Conservation (phyloP, 2,329 filamentous ascomycete species). For the Aureobasidium sp. region DNA sequence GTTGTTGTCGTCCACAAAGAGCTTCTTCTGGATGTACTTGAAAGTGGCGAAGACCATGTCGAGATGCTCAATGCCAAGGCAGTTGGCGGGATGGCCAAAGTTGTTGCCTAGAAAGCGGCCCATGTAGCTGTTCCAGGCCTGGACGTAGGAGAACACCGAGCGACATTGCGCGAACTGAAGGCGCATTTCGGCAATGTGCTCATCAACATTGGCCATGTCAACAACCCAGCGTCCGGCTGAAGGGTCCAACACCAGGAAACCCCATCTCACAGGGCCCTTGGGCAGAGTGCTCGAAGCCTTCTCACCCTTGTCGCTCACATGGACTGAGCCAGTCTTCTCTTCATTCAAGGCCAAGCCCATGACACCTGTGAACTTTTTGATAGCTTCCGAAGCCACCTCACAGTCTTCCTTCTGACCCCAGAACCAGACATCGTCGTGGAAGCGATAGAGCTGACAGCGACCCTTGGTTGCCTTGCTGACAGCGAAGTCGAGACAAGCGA, state of each 20-base stretch:
- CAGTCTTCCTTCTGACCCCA: constrained; percentile 52
- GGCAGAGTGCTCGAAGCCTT: constrained; percentile 37
- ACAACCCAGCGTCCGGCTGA: constrained; percentile 51
- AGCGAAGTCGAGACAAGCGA: constrained; percentile 60
- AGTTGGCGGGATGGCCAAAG: constrained; percentile 47
- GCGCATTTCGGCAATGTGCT: constrained; percentile 53
- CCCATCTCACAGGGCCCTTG: constrained; percentile 50
- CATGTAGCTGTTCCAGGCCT: constrained; percentile 50
- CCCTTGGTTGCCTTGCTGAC: constrained; percentile 53
- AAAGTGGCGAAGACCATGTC: constrained; percentile 48
- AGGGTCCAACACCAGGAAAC: constrained; percentile 52
- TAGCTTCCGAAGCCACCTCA: constrained; percentile 53
- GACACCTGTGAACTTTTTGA: constrained; percentile 48
- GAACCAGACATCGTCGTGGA: constrained; percentile 63
- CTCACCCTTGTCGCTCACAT: constrained; percentile 26
- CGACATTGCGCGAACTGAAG: constrained; percentile 50
- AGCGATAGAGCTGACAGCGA: constrained; percentile 47
- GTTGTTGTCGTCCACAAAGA: constrained; percentile 32
- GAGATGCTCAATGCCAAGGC: constrained; percentile 46
- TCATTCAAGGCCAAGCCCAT: constrained; percentile 54
- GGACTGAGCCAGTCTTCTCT: constrained; percentile 50
- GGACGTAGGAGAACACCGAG: constrained; percentile 53
- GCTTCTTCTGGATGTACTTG: constrained; percentile 41
- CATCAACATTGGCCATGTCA: constrained; percentile 51
- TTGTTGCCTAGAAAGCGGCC: constrained; percentile 48